Evolutionary conservation across 2,329 filamentous ascomycete genomes (phyloP), one percentile per base, ranked within the genome.

Genomic region (Cordyceps militaris): DNA sequence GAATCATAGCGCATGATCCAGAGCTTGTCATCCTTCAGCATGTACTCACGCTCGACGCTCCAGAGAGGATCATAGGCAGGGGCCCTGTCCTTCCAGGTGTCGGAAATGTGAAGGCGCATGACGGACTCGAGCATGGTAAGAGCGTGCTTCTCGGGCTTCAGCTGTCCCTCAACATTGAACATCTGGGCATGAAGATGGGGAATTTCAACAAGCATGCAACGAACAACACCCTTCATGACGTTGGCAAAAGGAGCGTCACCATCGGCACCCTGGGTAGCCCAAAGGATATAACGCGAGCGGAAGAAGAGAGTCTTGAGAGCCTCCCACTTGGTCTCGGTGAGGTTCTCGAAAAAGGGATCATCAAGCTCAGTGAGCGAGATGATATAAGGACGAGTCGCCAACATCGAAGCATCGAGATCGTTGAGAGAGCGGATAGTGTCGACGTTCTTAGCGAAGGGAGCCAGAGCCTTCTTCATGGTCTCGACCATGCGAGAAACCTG

Each of bases 31-130:
- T 58, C 53, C 43, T 60, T 51, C 38, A 59, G 54, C 38, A 57
- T 59, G 43, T 60, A 54, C 32, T 61, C 60, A 32, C 48, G 54
- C 46, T 61, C 60, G 44, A 51, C 54, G 4, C 54, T 56, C 40
- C 47, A 59, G 36, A 59, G 47, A 53, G 58, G 48, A 13, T 57
- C 50, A 51, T 53, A 55, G 14, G 57, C 34, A 32, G 56, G 56
- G 23, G 48, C 49, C 43, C 48, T 58, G 56, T 58, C 56, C 56
- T 58, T 58, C 56, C 56, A 58, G 34, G 40, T 42, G 21, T 58
- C 56, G 23, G 56, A 52, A 36, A 58, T 58, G 19, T 58, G 56
- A 11, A 58, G 49, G 21, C 56, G 56, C 43, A 58, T 47, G 4
- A 58, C 30, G 26, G 56, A 58, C 42, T 58, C 56, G 3, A 49